phyloP scores from a whole-genome alignment of 768 basidiomycete species.

The Paxillus ammoniavirescens region DNA sequence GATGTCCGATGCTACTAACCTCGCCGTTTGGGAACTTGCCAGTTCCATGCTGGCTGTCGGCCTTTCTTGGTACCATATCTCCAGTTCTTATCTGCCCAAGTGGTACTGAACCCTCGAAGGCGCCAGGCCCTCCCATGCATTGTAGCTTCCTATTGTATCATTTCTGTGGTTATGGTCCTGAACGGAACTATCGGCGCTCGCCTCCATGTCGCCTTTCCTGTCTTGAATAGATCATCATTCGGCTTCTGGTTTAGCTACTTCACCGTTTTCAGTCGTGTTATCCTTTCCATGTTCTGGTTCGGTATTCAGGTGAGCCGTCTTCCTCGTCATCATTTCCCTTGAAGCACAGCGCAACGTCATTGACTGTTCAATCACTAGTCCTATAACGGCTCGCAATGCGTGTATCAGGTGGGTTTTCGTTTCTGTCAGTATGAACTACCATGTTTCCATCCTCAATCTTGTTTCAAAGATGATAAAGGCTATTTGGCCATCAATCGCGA shows the following conservation, averaged over 20 bases:
- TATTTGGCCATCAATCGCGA: constrained; percentile 74
- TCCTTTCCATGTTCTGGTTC: constrained; percentile 85
- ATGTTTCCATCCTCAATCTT: not conserved
- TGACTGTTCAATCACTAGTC: constrained; percentile 32
- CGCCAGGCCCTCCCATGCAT: constrained; percentile 68
- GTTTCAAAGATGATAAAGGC: constrained; percentile 63
- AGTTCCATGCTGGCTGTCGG: constrained; percentile 77
- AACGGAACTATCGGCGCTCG: constrained; percentile 83
- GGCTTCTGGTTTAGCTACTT: constrained; percentile 92
- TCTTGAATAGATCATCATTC: constrained; percentile 81
- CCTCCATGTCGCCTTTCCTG: constrained; percentile 70
- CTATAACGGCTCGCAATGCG: constrained; percentile 64
- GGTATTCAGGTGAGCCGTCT: constrained; percentile 53
- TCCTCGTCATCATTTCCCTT: not conserved
- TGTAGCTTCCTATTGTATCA: constrained; percentile 68
- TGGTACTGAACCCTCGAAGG: constrained; percentile 34
- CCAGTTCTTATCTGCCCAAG: not conserved
- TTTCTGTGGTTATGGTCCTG: constrained; percentile 70
- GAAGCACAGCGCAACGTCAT: not conserved
- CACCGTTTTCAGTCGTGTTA: constrained; percentile 71
- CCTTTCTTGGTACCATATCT: constrained; percentile 55
- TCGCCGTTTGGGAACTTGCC: constrained; percentile 41
- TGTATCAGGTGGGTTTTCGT: constrained; percentile 50
- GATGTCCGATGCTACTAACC: constrained; percentile 26
- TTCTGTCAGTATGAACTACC: not conserved